Percentiles rank a stretch among this genome's conserved stretches.
phyloP scores from a whole-genome alignment of 139 green algal genomes.

The Chlorella sp. region DNA sequence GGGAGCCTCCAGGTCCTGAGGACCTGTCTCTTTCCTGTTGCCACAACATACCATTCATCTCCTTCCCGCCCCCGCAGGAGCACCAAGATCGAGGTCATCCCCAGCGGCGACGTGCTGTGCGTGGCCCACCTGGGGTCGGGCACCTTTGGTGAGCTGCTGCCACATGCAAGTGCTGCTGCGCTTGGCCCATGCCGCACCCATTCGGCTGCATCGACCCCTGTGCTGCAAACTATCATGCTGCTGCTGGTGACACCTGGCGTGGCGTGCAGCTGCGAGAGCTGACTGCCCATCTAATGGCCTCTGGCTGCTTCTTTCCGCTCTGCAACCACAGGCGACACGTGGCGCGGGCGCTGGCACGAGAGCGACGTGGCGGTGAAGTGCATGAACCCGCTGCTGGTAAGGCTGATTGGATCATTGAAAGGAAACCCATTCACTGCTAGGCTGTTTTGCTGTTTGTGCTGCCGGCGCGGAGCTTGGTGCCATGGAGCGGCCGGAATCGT shows the following conservation, averaged over 20 bases:
- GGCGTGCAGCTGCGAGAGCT: too few species aligned
- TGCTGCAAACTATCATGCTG: not conserved
- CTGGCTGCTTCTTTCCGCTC: too few species aligned
- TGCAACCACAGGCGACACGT: slow-evolving; percentile 44
- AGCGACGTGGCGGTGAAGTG: slow-evolving; percentile 67
- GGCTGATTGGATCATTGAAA: too few species aligned
- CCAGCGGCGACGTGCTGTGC: slow-evolving; percentile 49
- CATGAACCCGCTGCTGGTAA: slow-evolving; percentile 9
- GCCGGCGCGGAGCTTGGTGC: too few species aligned
- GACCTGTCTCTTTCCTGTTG: too few species aligned
- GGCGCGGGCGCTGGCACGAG: slow-evolving; percentile 63
- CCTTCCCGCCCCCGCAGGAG: not conserved
- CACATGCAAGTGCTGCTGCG: not conserved
- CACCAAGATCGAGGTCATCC: slow-evolving; percentile 65
- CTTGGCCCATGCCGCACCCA: slow-evolving; percentile 40
- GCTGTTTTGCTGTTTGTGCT: too few species aligned
- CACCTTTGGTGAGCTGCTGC: slow-evolving; percentile 21
- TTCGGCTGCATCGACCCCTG: not conserved
- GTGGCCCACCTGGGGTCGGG: slow-evolving; percentile 21
- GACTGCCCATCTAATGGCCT: too few species aligned
- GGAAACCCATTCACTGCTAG: too few species aligned
- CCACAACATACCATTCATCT: too few species aligned
- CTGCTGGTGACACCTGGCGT: too few species aligned
- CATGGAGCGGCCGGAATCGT: too few species aligned
- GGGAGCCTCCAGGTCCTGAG: too few species aligned